Percentiles rank a stretch among this genome's conserved stretches.
These are phyloP conservation scores for Epichloe typhina DNA, from an alignment of 2,329 filamentous ascomycete species.

Conservation along the genomic window DNA sequence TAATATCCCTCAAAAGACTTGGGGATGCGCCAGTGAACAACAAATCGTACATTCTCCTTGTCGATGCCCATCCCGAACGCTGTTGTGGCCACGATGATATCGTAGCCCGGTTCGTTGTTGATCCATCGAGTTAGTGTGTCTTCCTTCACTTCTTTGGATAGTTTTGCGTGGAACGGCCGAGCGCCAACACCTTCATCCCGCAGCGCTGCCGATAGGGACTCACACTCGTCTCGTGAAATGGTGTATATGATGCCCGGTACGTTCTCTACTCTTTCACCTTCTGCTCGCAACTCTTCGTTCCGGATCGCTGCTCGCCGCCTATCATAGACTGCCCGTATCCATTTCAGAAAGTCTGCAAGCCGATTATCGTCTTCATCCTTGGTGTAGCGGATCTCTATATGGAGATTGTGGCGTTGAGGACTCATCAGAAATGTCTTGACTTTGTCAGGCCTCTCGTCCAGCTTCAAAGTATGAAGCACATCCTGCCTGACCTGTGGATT, in stretches of 20 bases:
- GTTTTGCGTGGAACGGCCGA: conserved; percentile 57
- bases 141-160: conserved; percentile 55
- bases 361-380: conserved; percentile 60
- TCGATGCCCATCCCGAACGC: conserved; percentile 98
- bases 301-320: conserved; percentile 50
- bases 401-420: conserved; percentile 71
- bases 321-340: conserved; percentile 61
- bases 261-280: conserved; percentile 43
- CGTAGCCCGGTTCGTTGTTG: conserved; percentile 60
- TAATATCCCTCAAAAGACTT: conserved; percentile 95
- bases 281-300: conserved; percentile 41
- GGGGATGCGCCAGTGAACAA: conserved; percentile 86
- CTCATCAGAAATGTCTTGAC: conserved; percentile 71
- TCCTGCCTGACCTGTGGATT: conserved; percentile 71
- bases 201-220: conserved; percentile 52
- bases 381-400: conserved; percentile 81
- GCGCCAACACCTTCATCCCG: conserved; percentile 58
- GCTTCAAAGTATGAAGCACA: conserved; percentile 60
- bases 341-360: conserved; percentile 60
- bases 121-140: conserved; percentile 62
- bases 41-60: conserved; percentile 87
- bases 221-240: conserved; percentile 61
- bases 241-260: conserved; percentile 74
- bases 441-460: conserved; percentile 44
- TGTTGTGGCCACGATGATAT: conserved; percentile 87